A percentile compares a stretch with the other conserved stretches of the same genome.
Conservation (phyloP, 1,284 basidiomycete species). For the Stereum hirsutum region DNA sequence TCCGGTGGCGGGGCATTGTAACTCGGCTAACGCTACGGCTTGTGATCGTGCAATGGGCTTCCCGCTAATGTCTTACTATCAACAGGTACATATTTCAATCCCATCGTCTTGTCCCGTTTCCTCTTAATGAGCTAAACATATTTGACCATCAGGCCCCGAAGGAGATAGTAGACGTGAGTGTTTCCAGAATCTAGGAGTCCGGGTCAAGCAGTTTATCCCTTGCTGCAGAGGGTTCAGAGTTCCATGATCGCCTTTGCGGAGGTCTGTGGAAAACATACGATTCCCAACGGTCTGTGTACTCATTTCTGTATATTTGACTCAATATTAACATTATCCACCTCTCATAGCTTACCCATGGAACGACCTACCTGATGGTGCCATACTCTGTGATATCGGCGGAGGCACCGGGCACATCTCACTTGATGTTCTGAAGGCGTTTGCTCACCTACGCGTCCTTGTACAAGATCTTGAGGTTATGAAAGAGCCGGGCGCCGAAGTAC, state of each 20-base stretch:
- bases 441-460: not conserved
- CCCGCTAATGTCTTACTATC: too few species aligned
- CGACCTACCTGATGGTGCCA: not conserved
- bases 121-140: too few species aligned
- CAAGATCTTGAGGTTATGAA: not conserved
- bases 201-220: too few species aligned
- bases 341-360: not conserved
- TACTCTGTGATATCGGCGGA: not conserved
- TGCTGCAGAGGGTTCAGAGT: not conserved
- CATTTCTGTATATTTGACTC: not conserved
- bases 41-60: too few species aligned
- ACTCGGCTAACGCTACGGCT: too few species aligned
- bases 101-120: too few species aligned
- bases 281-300: not conserved
- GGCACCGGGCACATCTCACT: not conserved
- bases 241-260: not conserved
- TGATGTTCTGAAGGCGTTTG: not conserved
- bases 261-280: not conserved
- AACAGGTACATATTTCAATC: too few species aligned
- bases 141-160: too few species aligned
- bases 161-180: too few species aligned
- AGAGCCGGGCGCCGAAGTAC: not conserved
- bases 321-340: not conserved
- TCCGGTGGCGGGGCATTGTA: too few species aligned
- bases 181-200: too few species aligned